Evolutionary conservation across 495 filamentous ascomycete species (phyloP), one percentile per base, ranked within the genome.

Genomic region (Penicillium turbatum): DNA sequence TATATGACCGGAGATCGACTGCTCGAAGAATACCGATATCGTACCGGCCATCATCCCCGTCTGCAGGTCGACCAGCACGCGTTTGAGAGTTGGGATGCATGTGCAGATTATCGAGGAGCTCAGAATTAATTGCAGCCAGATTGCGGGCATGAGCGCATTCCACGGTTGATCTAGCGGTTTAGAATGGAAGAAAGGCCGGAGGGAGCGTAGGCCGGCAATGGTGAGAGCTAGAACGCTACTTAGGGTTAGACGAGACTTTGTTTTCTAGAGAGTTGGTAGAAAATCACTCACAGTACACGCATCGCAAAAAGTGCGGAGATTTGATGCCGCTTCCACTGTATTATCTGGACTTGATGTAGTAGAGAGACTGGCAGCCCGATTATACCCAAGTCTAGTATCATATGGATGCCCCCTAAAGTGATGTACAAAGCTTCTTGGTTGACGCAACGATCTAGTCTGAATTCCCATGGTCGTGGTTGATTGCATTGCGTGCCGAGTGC

Each of bases 41-140:
- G 47, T 3, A 2, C 57, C 57, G 2, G 53, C 46, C 57, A 60
- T 60, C 57, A 60, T 60, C 4, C 57, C 57, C 12, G 57, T 60
- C 34, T 56, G 57, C 1, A 60, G 52, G 36, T 60, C 57, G 2
- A 47, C 48, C 1, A 60, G 30, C 4, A 56, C 53, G 3, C 53
- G 53, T 21, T 60, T 60, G 5, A 60, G 31, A 2, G 52, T 60
- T 12, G 57, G 57, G 16, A 60, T 52, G 36, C 55, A 58, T 13
- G 55, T 54, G 26, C 53, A 60, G 4, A 60, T n/a, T 16, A 56
- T 56, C 2, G 57, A 60, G 0, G 53, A 26, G 30, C 57, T 56
- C 19, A 51, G 47, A 7, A 55, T 32, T 7, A 60, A 30, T 27
- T 60, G 57, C 5, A 60, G 43, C 57, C 57, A 60, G 15, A 60